These are phyloP conservation scores for Begonia masoniana DNA, from an alignment of 306 rosid species.

Conservation along the genomic window DNA sequence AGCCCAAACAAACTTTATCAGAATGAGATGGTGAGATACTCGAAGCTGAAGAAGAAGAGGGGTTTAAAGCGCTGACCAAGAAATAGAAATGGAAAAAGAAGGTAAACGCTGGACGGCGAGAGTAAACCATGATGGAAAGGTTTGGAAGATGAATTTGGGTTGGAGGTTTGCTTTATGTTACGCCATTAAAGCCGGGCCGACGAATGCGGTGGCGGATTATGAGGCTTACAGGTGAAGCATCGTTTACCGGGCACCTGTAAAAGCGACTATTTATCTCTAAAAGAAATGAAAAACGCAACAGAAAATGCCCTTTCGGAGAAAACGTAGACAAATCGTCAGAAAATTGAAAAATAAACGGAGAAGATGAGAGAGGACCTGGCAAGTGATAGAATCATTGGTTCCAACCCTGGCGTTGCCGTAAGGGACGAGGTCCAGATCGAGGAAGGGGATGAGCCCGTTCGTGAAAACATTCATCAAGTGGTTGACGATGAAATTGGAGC, in stretches of 20 bases:
- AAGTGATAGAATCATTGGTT: conserved; percentile 13
- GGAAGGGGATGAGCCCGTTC: conserved; percentile 9
- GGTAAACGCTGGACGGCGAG: conserved; percentile 4
- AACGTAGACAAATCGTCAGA: too few relatives aligned
- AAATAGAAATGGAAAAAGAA: conserved; percentile 11
- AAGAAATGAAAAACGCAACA: too few relatives aligned
- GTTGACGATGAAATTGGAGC: conserved; percentile 29
- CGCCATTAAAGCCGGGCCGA: conserved; percentile 1
- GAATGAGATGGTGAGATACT: conserved; percentile 18
- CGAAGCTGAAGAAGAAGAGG: conserved; percentile 16
- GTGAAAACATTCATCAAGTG: conserved; percentile 27
- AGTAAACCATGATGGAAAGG: conserved; percentile 23
- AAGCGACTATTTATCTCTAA: too few relatives aligned
- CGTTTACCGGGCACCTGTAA: too few relatives aligned
- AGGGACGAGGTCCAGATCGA: conserved; percentile 20
- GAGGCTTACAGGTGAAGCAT: too few relatives aligned
- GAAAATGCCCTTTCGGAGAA: too few relatives aligned
- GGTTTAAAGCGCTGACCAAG: conserved; percentile 15
- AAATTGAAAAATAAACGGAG: not conserved
- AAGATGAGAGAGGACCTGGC: conserved; percentile 20
- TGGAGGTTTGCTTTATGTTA: not conserved
- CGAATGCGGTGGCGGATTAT: too few relatives aligned
- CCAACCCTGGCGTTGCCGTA: conserved; percentile 21
- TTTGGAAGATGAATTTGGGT: not conserved
- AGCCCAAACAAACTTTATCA: conserved; percentile 41